Evolutionary conservation across 306 rosid genomes (phyloP), one percentile per base, ranked within the genome.

Genomic region (Trifolium fragiferum): DNA sequence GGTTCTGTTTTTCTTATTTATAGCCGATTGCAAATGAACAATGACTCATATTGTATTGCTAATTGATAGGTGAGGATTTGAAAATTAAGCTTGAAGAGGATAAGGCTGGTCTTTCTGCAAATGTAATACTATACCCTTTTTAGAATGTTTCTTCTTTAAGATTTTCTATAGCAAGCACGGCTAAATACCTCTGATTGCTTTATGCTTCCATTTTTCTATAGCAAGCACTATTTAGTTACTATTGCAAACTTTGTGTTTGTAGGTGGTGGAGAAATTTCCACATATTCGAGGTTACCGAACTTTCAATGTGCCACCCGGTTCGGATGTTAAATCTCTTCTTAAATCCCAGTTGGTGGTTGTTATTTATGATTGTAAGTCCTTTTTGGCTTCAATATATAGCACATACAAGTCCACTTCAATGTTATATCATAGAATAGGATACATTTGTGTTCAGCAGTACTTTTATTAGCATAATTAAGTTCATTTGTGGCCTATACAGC

Each of bases 221-320:
- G 11, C 30, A 53, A 27, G 30, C 71, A 69, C 41, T 49, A 65
- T 68, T 79, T 66, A 63, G 60, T 76, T 38, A 54, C 61, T 53
- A 19, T 4, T 44, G 10, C 60, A 37, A 53, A 30, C 50, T 38
- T 41, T 55, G 75, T 33, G 27, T 62, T 85, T 66, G 25, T 72
- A 92, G 99, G 99, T 94, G 85, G 81, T 82, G 43, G 84, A 86
- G 76, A 94, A 91, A 74, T 90, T 92, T 79, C 97, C 95, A 10
- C 99, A 88, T 75, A 88, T 94, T 64, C 85, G 70, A 67, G 91
- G 84, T 67, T 92, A 84, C 73, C 82, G 69, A 82, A 84, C 90
- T 76, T 88, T 86, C 80, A 87, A 60, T 53, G 74, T 91, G 78
- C 94, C 90, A 49, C 72, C 88, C 21, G 38, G 55, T 74, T 83